Evolutionary conservation across 345 rosid species (phyloP).

Genomic region (Euphorbia pulcherrima): DNA sequence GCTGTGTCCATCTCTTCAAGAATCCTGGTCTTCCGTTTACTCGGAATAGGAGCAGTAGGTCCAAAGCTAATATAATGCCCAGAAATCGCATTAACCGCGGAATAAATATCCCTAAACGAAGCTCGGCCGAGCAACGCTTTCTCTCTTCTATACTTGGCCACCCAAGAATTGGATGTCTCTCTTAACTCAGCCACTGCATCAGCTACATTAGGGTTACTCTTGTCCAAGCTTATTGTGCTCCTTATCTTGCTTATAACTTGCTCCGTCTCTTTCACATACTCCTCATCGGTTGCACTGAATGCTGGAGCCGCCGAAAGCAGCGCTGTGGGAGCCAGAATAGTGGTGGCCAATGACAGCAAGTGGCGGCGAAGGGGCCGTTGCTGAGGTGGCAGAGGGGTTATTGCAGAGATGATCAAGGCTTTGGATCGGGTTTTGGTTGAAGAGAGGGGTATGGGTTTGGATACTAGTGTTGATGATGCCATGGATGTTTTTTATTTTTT

Average conservation of each 20-base stretch:
- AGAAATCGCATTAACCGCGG: conserved; percentile 84
- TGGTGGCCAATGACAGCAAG: conserved; percentile 40
- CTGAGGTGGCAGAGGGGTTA: not conserved
- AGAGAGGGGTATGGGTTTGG: conserved; percentile 36
- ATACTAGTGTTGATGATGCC: conserved; percentile 70
- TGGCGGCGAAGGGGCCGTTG: conserved; percentile 50
- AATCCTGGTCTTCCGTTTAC: conserved; percentile 78
- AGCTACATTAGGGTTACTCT: conserved; percentile 72
- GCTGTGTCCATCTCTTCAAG: conserved; percentile 92
- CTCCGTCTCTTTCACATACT: conserved; percentile 76
- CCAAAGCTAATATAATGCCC: conserved; percentile 96
- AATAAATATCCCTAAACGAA: conserved; percentile 80
- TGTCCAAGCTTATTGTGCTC: conserved; percentile 64
- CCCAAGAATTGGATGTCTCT: conserved; percentile 80
- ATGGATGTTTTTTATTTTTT: conserved; percentile 23
- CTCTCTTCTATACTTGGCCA: conserved; percentile 92
- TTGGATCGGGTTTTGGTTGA: conserved; percentile 27
- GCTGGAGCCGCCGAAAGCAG: conserved; percentile 38
- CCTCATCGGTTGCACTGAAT: conserved; percentile 50
- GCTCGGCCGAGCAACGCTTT: conserved; percentile 71
- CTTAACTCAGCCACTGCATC: conserved; percentile 71
- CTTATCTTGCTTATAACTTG: conserved; percentile 72
- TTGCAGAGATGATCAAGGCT: conserved; percentile 6
- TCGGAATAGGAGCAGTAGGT: conserved; percentile 79
- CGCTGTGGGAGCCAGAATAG: conserved; percentile 23